Percentiles rank a stretch among this genome's conserved stretches.
phyloP scores from a whole-genome alignment of 345 rosid genomes.

The Mercurialis annua region DNA sequence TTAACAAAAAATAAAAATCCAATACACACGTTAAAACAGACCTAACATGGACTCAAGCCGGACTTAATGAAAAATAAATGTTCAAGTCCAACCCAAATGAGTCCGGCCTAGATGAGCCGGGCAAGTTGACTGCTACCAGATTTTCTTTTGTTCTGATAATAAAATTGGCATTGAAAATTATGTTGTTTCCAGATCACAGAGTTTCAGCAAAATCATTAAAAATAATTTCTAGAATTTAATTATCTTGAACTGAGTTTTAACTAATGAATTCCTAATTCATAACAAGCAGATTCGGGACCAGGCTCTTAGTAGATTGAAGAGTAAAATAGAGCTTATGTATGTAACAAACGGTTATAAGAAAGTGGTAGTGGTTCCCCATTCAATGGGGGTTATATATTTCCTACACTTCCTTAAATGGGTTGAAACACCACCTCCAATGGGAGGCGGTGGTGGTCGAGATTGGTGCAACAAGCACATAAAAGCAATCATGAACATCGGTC shows the following conservation, averaged over 20 bases:
- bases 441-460: slow-evolving; percentile 61
- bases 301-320: slow-evolving; percentile 70
- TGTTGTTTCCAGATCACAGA: too few species aligned
- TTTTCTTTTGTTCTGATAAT: background rate
- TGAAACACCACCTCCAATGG: slow-evolving; percentile 54
- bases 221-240: background rate
- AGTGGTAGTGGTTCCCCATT: slow-evolving; percentile 83
- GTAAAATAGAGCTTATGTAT: slow-evolving; percentile 68
- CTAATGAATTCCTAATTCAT: slow-evolving; percentile 26
- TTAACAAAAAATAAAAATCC: too few species aligned
- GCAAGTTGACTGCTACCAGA: background rate
- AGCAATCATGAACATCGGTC: slow-evolving; percentile 63
- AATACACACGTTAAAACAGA: too few species aligned
- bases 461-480: slow-evolving; percentile 74
- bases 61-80: too few species aligned
- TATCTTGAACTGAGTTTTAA: slow-evolving; percentile 13
- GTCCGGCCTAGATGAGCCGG: too few species aligned
- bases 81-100: too few species aligned
- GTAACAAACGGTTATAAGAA: slow-evolving; percentile 52
- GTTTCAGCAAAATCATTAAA: background rate
- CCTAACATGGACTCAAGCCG: too few species aligned
- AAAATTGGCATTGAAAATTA: too few species aligned
- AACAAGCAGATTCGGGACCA: slow-evolving; percentile 60
- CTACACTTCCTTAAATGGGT: slow-evolving; percentile 90
- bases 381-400: slow-evolving; percentile 70